Conservation (phyloP, 2,329 filamentous ascomycete species). For the Aspergillus uvarum region DNA sequence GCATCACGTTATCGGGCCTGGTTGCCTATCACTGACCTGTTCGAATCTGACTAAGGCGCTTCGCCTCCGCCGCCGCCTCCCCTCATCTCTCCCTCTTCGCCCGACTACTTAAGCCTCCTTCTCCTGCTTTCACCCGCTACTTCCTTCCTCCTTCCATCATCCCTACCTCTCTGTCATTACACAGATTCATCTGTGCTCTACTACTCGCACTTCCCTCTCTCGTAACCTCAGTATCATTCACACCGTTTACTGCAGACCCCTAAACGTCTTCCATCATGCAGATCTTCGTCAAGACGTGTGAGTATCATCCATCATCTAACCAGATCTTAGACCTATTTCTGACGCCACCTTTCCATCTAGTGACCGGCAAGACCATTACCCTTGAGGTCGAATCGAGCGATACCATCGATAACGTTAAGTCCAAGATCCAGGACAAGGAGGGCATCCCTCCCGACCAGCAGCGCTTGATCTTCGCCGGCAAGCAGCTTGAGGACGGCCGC, state of each 20-base stretch:
- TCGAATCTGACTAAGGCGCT: slow-evolving; percentile 28
- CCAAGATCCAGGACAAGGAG: slow-evolving; percentile 61
- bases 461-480: slow-evolving; percentile 59
- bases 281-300: slow-evolving; percentile 97
- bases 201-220: slow-evolving; percentile 12
- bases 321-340: slow-evolving; percentile 16
- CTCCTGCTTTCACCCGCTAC: slow-evolving; percentile 20
- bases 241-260: slow-evolving; percentile 28
- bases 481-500: slow-evolving; percentile 59
- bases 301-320: slow-evolving; percentile 47
- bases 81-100: slow-evolving; percentile 24
- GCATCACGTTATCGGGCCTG: slow-evolving; percentile 26
- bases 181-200: slow-evolving; percentile 16
- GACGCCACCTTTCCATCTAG: slow-evolving; percentile 44
- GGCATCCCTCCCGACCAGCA: slow-evolving; percentile 60
- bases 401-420: slow-evolving; percentile 57
- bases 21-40: slow-evolving; percentile 24
- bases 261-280: slow-evolving; percentile 63
- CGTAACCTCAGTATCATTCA: slow-evolving; percentile 7
- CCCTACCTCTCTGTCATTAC: slow-evolving; percentile 26
- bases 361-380: slow-evolving; percentile 61
- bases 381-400: slow-evolving; percentile 52
- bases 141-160: slow-evolving; percentile 14
- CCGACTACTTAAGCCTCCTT: slow-evolving; percentile 16
- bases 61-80: slow-evolving; percentile 26